Evolutionary conservation across 805 yeast species (phyloP).

Genomic region (Maudiozyma turicensis): DNA sequence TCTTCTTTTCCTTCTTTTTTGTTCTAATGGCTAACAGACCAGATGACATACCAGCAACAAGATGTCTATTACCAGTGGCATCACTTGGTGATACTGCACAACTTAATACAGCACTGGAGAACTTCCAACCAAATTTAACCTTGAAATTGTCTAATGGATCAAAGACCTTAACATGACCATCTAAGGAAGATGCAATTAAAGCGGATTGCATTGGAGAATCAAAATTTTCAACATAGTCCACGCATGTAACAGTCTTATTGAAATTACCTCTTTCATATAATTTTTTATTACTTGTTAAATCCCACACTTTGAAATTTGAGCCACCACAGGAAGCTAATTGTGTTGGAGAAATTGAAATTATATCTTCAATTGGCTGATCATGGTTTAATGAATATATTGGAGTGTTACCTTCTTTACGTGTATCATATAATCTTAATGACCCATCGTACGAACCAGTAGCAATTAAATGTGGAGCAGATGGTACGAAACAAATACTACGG

Average conservation of each 20-base stretch:
- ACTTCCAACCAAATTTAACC: slow-evolving; percentile 95
- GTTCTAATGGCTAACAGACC: slow-evolving; percentile 87
- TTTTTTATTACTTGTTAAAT: slow-evolving; percentile 61
- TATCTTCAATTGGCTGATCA: slow-evolving; percentile 74
- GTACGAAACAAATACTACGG: slow-evolving; percentile 70
- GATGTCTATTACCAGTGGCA: slow-evolving; percentile 48
- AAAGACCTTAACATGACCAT: slow-evolving; percentile 94
- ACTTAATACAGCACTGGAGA: slow-evolving; percentile 83
- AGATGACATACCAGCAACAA: slow-evolving; percentile 84
- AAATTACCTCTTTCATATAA: slow-evolving; percentile 72
- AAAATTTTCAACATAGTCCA: slow-evolving; percentile 31
- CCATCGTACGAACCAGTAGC: slow-evolving; percentile 95
- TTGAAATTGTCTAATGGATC: slow-evolving; percentile 73
- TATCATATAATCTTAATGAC: slow-evolving; percentile 69
- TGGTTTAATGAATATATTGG: slow-evolving; percentile 64
- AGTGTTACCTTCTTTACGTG: slow-evolving; percentile 40
- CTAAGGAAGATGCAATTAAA: slow-evolving; percentile 84
- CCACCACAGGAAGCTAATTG: slow-evolving; percentile 70
- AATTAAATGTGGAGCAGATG: slow-evolving; percentile 65
- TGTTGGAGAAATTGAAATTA: slow-evolving; percentile 68
- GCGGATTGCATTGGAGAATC: slow-evolving; percentile 33
- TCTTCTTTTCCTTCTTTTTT: slow-evolving; percentile 48
- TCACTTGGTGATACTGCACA: slow-evolving; percentile 77
- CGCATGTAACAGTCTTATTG: slow-evolving; percentile 85
- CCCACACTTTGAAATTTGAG: slow-evolving; percentile 83